Evolutionary conservation across 1,139 yeast species (phyloP), one percentile per base, ranked within the genome.

Genomic region (Waltiozyma solani): DNA sequence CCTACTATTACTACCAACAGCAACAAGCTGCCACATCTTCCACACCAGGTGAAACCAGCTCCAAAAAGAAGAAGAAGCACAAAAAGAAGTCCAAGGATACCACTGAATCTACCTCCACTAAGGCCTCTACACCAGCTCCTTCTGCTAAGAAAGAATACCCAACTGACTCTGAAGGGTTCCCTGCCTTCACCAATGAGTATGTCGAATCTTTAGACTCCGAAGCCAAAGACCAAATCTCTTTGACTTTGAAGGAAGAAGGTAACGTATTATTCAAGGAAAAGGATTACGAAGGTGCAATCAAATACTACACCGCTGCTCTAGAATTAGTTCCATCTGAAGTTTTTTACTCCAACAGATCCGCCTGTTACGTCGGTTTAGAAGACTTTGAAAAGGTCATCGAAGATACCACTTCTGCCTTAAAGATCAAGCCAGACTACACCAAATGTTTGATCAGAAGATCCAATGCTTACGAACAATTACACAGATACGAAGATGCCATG

Each of bases 301-400:
- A 73, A 37, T 79, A 70, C 60, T 91, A 91, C 65, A 60, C 84
- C 34, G 76, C 74, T 44, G 97, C 98, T 13, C 69, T 93, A 52
- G 60, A 69, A 44, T 70, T 86, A 56, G 78, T 79, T 56, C 63
- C 69, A 47, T 96, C 91, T 60, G 89, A 96, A 14, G 83, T 89
- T 34, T 91, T 75, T 64, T 89, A 81, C 65, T 86, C 96, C 45
- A 89, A 89, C 67, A 76, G 95, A 63, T 87, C 96, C 21, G 98
- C 98, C 17, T 91, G 96, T 64, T 85, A 84, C 63, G 83, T 87
- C 40, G 85, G 94, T 17, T 68, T 84, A 50, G 75, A 78, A 44
- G 76, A 87, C 48, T 79, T 75, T 56, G 85, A 83, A 51, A 79
- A 85, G 56, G 96, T 87, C 35, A 73, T 93, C 48, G 84, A 78